Evolutionary conservation across 371 early-diverging fungal genomes (phyloP), one percentile per base, ranked within the genome.

Genomic region (Mortierella sp.): DNA sequence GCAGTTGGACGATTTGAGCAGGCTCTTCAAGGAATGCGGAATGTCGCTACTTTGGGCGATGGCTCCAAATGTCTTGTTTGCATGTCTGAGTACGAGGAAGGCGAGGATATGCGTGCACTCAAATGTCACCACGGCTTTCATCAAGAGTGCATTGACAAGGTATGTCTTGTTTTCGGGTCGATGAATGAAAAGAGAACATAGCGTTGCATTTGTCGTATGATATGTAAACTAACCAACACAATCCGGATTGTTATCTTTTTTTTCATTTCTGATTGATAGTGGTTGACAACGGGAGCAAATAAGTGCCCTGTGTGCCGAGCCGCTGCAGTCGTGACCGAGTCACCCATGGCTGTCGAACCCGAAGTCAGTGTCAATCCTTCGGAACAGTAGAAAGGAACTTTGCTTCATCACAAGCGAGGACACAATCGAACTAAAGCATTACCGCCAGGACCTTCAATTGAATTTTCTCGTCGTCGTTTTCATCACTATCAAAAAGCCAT

Each of bases 71-170:
- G 90, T 42, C 80, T 88, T 19, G 89, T 97, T 21, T 97, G 97
- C 84, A 90, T 97, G 73, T 92, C 93, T 76, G 90, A 91, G 31
- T 96, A 96, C 84, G 92, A 90, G 16, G 89, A 91, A 10, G 92
- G 90, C 31, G 95, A 96, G 44, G 85, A 91, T 44, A 89, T 96
- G 73, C 89, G 96, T 21, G 91, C 94, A 26, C 88, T 97, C 58
- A 90, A 91, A 68, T 97, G 97, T 81, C 83, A 88, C 55, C 97
- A 97, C 82, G 95, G 93, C 11, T 97, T 96, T 88, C 97, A 97
- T 81, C 86, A 90, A 76, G 93, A 94, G 45, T 97, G 97, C 78
- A 93, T 97, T 48, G 96, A 97, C 89, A 89, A 93, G 88, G 88
- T 88, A 63, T 74, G 72, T 28, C 38, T 11, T 21, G 6, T 26